Conservation (phyloP, 768 basidiomycete species). For the Kwoniella bestiolae region DNA sequence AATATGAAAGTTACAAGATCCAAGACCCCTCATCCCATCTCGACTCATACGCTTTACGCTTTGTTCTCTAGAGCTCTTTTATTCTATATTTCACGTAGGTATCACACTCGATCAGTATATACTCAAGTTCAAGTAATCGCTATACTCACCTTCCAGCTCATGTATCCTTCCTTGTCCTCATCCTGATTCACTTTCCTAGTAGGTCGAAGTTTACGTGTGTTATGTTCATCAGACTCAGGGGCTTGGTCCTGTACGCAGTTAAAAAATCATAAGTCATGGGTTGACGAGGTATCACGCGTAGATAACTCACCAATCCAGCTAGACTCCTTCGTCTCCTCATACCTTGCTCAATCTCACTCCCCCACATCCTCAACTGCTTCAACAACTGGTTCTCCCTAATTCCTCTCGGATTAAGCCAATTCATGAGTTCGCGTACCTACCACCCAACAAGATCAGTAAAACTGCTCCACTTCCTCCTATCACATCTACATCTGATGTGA, state of each 20-base stretch:
- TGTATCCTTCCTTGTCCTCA: constrained; percentile 36
- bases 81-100: neutral
- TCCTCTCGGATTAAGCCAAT: constrained; percentile 92
- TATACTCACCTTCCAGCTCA: constrained; percentile 45
- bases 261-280: constrained; percentile 60
- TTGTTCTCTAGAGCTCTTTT: neutral
- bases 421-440: constrained; percentile 78
- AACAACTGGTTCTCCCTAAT: constrained; percentile 78
- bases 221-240: constrained; percentile 11
- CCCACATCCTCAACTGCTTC: constrained; percentile 66
- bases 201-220: constrained; percentile 19
- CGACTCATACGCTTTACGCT: no score
- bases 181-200: constrained; percentile 39
- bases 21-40: no score
- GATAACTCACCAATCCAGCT: constrained; percentile 33
- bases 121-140: neutral
- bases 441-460: neutral
- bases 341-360: constrained; percentile 45
- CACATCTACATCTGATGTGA: neutral
- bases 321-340: constrained; percentile 41
- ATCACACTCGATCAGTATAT: no score
- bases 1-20: no score
- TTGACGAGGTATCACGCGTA: constrained; percentile 64
- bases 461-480: neutral
- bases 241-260: constrained; percentile 65